Percentiles rank a stretch among this genome's conserved stretches.
phyloP scores from a whole-genome alignment of 495 filamentous ascomycete species.

The Aspergillus avenaceus region DNA sequence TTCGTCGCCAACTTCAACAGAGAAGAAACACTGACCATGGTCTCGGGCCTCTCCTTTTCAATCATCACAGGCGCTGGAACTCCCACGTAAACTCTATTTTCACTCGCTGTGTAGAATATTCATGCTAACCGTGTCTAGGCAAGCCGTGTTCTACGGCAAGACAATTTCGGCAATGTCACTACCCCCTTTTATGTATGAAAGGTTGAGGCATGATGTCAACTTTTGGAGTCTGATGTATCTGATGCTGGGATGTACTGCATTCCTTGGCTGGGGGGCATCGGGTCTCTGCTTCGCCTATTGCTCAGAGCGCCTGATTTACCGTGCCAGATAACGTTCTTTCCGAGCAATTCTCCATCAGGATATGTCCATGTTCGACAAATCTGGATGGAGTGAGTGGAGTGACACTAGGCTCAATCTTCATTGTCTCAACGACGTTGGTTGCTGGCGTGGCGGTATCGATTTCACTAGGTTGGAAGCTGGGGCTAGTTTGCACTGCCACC shows the following conservation, averaged over 20 bases:
- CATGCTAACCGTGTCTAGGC: too few relatives aligned
- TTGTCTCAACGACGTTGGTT: slow-evolving; percentile 68
- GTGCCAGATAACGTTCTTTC: slow-evolving; percentile 77
- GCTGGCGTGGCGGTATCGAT: slow-evolving; percentile 62
- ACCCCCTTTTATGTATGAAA: slow-evolving; percentile 52
- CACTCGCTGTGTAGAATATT: too few relatives aligned
- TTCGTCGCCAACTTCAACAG: slow-evolving; percentile 80
- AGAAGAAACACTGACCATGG: slow-evolving; percentile 67
- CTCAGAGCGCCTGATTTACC: slow-evolving; percentile 77
- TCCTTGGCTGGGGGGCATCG: slow-evolving; percentile 62
- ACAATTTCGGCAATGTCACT: too few relatives aligned
- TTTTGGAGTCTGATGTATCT: slow-evolving; percentile 96
- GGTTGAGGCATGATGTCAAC: slow-evolving; percentile 63
- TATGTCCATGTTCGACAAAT: slow-evolving; percentile 82
- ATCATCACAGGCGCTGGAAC: slow-evolving; percentile 81
- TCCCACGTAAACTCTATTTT: too few relatives aligned
- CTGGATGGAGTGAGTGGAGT: slow-evolving; percentile 77
- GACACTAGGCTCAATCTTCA: slow-evolving; percentile 76
- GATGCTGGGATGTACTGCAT: slow-evolving; percentile 81
- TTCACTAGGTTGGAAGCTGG: slow-evolving; percentile 85
- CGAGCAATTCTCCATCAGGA: slow-evolving; percentile 88
- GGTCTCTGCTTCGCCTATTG: slow-evolving; percentile 83
- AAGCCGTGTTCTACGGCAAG: slow-evolving; percentile 89
- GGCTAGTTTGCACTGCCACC: slow-evolving; percentile 73
- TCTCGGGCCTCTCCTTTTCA: slow-evolving; percentile 70